phyloP scores from a whole-genome alignment of 2,329 filamentous ascomycete species.

The Epicoccum nigrum region DNA sequence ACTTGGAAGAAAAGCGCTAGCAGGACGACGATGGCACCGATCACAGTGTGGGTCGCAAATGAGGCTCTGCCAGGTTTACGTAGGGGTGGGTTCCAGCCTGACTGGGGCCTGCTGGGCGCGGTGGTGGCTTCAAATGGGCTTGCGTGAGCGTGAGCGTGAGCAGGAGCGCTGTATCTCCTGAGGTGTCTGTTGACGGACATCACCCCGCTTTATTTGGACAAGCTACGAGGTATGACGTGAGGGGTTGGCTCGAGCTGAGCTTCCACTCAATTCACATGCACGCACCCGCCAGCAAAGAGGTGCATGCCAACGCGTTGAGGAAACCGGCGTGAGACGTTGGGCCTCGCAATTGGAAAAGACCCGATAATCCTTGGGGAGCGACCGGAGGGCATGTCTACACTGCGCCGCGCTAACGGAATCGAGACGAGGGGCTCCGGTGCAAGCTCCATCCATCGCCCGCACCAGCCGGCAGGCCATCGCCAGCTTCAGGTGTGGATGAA shows the following conservation, averaged over 20 bases:
- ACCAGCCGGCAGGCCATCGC: slow-evolving; percentile 14
- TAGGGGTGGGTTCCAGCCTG: slow-evolving; percentile 16
- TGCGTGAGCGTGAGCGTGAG: slow-evolving; percentile 21
- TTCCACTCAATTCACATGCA: slow-evolving; percentile 17
- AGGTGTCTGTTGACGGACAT: slow-evolving; percentile 21
- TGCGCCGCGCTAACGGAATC: slow-evolving; percentile 15
- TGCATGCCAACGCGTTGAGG: slow-evolving; percentile 18
- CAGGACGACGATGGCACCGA: slow-evolving; percentile 41
- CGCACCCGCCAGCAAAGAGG: slow-evolving; percentile 14
- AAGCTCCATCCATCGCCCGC: slow-evolving; percentile 18
- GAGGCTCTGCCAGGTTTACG: slow-evolving; percentile 21
- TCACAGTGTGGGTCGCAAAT: slow-evolving; percentile 30
- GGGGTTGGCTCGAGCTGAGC: slow-evolving; percentile 21
- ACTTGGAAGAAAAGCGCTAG: slow-evolving; percentile 45
- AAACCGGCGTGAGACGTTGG: slow-evolving; percentile 14
- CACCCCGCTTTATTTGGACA: slow-evolving; percentile 23
- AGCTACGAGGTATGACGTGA: slow-evolving; percentile 31
- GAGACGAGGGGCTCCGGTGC: slow-evolving; percentile 17
- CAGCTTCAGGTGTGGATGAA: background rate
- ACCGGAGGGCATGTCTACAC: slow-evolving; percentile 8
- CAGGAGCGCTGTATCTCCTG: slow-evolving; percentile 21
- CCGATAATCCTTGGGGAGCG: slow-evolving; percentile 3
- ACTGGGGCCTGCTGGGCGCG: slow-evolving; percentile 19
- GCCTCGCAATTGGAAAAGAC: slow-evolving; percentile 18
- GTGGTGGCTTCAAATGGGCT: slow-evolving; percentile 24